Percentiles rank a stretch among this genome's conserved stretches.
Evolutionary conservation across 1,284 basidiomycete genomes (phyloP).

Genomic region (Cerioporus squamosus): DNA sequence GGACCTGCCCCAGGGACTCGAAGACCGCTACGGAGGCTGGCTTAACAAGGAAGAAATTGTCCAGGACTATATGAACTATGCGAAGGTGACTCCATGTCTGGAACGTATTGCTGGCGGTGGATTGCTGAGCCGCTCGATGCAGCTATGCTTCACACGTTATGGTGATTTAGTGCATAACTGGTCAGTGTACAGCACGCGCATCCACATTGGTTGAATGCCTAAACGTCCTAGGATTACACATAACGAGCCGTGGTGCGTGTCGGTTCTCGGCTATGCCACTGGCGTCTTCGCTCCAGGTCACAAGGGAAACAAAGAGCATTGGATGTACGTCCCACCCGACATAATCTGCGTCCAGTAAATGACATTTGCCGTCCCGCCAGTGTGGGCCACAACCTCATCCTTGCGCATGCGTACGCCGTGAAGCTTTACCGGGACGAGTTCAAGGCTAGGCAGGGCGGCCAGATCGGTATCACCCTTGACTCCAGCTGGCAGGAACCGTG

Average conservation of each 20-base stretch:
- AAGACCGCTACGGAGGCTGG: slow-evolving; percentile 78
- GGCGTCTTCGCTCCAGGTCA: slow-evolving; percentile 73
- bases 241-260: slow-evolving; percentile 77
- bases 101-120: background rate
- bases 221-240: slow-evolving; percentile 55
- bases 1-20: slow-evolving; percentile 74
- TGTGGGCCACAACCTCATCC: slow-evolving; percentile 70
- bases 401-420: slow-evolving; percentile 71
- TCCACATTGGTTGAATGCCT: background rate
- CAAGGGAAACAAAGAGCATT: slow-evolving; percentile 70
- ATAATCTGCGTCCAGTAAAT: background rate
- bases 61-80: slow-evolving; percentile 68
- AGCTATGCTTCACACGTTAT: slow-evolving; percentile 69
- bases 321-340: slow-evolving; percentile 55
- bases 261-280: slow-evolving; percentile 66
- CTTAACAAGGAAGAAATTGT: slow-evolving; percentile 66
- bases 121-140: background rate
- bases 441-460: slow-evolving; percentile 56
- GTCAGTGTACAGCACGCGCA: slow-evolving; percentile 38
- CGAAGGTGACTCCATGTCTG: slow-evolving; percentile 37
- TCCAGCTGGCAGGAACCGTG: slow-evolving; percentile 56
- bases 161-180: slow-evolving; percentile 79
- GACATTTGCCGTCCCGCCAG: slow-evolving; percentile 34
- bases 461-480: slow-evolving; percentile 72
- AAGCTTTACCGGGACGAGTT: slow-evolving; percentile 68